Percentiles rank a stretch among this genome's conserved stretches.
phyloP scores from a whole-genome alignment of 1,284 basidiomycete species.

The Leccinum subatratum region DNA sequence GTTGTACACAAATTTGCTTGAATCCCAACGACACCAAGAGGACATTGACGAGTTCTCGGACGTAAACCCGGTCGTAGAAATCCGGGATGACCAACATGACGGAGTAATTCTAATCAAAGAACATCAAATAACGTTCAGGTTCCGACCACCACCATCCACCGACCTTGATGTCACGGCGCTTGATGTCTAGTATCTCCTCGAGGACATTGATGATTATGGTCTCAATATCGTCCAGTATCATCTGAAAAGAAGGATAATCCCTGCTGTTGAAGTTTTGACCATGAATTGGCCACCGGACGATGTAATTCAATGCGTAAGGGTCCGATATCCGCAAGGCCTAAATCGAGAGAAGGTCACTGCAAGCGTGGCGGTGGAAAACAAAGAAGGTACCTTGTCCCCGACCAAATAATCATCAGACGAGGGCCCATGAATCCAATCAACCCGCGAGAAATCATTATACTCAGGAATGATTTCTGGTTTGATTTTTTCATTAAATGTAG shows the following conservation, averaged over 20 bases:
- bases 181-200: slow-evolving; percentile 59
- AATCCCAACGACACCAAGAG: slow-evolving; percentile 83
- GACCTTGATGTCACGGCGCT: slow-evolving; percentile 59
- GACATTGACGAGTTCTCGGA: slow-evolving; percentile 75
- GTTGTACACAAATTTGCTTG: slow-evolving; percentile 85
- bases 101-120: slow-evolving; percentile 60
- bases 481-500: slow-evolving; percentile 72
- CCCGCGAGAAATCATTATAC: slow-evolving; percentile 71
- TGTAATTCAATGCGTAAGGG: slow-evolving; percentile 62
- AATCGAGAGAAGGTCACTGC: slow-evolving; percentile 10
- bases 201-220: slow-evolving; percentile 62
- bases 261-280: slow-evolving; percentile 74
- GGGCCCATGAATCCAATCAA: slow-evolving; percentile 72
- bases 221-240: slow-evolving; percentile 75
- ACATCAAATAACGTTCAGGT: slow-evolving; percentile 1
- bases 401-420: slow-evolving; percentile 46
- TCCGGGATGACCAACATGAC: slow-evolving; percentile 91
- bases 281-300: slow-evolving; percentile 73
- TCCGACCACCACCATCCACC: slow-evolving; percentile 3
- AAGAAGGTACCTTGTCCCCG: slow-evolving; percentile 60
- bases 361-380: slow-evolving; percentile 5
- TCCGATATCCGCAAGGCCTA: slow-evolving; percentile 73
- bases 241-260: slow-evolving; percentile 69
- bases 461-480: slow-evolving; percentile 78
- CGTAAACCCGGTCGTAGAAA: slow-evolving; percentile 80